Percentiles rank a stretch among this genome's conserved stretches.
These are phyloP conservation scores for Limnanthes douglasii DNA, from an alignment of 345 rosid species.

Conservation along the genomic window DNA sequence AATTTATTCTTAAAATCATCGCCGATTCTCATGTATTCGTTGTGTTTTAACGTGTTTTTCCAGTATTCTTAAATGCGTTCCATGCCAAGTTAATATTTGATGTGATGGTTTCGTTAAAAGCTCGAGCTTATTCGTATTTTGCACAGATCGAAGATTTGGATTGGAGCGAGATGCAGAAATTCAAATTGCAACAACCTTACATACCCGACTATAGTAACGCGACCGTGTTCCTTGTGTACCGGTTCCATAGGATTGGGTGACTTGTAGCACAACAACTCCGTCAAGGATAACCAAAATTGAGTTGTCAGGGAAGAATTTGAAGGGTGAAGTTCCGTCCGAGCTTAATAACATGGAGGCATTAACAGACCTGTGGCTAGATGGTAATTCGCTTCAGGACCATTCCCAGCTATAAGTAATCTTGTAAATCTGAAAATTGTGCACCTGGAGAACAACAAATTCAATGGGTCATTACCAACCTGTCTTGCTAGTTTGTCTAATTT, in stretches of 20 bases:
- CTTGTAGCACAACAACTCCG: constrained; percentile 28
- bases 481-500: constrained; percentile 36
- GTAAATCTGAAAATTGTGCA: constrained; percentile 44
- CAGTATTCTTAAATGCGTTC: no score
- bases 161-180: constrained; percentile 41
- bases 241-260: constrained; percentile 47
- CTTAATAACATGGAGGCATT: constrained; percentile 34
- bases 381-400: constrained; percentile 44
- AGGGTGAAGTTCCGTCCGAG: constrained; percentile 41
- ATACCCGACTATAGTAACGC: constrained; percentile 52
- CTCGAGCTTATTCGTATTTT: constrained; percentile 58
- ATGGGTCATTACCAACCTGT: constrained; percentile 40
- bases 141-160: constrained; percentile 57
- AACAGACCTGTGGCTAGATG: constrained; percentile 58
- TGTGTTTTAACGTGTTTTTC: no score
- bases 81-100: no score
- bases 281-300: no score
- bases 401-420: constrained; percentile 48
- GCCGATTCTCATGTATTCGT: no score
- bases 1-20: no score
- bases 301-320: constrained; percentile 41
- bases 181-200: constrained; percentile 34
- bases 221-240: constrained; percentile 78
- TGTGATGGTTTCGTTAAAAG: no score
- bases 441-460: constrained; percentile 53